Evolutionary conservation across 768 basidiomycete genomes (phyloP).

Genomic region (Nidularia pulvinata): DNA sequence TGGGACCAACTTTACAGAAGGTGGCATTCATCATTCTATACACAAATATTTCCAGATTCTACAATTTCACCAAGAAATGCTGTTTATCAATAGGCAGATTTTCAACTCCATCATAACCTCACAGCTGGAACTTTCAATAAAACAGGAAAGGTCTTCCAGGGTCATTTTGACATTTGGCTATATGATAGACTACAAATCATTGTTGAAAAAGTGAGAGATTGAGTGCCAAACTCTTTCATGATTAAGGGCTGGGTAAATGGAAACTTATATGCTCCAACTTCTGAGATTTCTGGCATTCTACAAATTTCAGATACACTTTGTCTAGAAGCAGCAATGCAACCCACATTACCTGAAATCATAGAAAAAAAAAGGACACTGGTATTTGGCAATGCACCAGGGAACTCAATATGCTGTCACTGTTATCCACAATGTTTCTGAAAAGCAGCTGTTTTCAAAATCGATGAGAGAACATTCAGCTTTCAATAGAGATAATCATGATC

Average conservation of each 20-base stretch:
- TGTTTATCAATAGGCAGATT: constrained; percentile 16
- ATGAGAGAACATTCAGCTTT: not conserved
- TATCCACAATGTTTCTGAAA: constrained; percentile 18
- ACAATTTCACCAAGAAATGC: constrained; percentile 16
- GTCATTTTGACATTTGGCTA: constrained; percentile 16
- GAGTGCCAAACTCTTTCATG: not conserved
- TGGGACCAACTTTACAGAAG: constrained; percentile 30
- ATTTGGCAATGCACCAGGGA: constrained; percentile 17
- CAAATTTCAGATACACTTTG: constrained; percentile 10
- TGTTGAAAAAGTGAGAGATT: not conserved
- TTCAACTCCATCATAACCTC: constrained; percentile 21
- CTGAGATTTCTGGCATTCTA: constrained; percentile 15
- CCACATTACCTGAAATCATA: constrained; percentile 3
- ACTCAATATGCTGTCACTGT: constrained; percentile 21
- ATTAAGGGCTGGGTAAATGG: constrained; percentile 13
- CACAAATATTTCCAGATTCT: constrained; percentile 12
- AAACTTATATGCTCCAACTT: constrained; percentile 9
- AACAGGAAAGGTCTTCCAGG: constrained; percentile 11
- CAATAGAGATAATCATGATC: not conserved
- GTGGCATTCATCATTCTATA: constrained; percentile 30
- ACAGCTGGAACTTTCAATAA: constrained; percentile 13
- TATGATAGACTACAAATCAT: constrained; percentile 8
- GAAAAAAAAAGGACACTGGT: constrained; percentile 9
- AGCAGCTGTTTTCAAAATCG: constrained; percentile 12
- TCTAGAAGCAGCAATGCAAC: constrained; percentile 9